These are phyloP conservation scores for Lipomyces lipofer DNA, from an alignment of 805 yeast species.

Conservation along the genomic window DNA sequence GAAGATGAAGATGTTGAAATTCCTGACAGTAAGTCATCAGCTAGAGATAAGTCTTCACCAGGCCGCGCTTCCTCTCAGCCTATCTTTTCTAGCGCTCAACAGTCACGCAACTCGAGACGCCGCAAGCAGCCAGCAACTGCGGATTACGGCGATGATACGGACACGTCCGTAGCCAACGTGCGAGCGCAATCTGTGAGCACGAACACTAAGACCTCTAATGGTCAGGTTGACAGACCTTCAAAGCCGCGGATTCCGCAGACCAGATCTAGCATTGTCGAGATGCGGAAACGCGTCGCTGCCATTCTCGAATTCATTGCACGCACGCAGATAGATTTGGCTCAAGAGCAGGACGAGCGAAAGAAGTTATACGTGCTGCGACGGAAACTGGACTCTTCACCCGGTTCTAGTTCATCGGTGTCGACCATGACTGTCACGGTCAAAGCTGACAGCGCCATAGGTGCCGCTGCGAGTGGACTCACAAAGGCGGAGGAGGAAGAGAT, in stretches of 20 bases:
- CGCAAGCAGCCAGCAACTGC: not conserved
- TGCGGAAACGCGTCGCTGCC: slow-evolving; percentile 85
- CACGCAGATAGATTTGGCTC: slow-evolving; percentile 78
- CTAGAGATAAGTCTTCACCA: slow-evolving; percentile 1
- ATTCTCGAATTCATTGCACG: slow-evolving; percentile 88
- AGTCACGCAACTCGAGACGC: slow-evolving; percentile 2
- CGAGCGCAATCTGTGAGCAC: slow-evolving; percentile 6
- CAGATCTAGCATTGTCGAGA: slow-evolving; percentile 72
- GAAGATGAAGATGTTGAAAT: not conserved
- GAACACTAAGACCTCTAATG: slow-evolving; percentile 15
- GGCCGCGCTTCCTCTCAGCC: not conserved
- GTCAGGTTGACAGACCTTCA: slow-evolving; percentile 57
- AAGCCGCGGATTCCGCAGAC: slow-evolving; percentile 82
- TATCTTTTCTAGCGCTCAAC: not conserved
- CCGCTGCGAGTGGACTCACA: not conserved
- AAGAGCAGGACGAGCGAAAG: slow-evolving; percentile 63
- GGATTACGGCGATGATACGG: slow-evolving; percentile 12
- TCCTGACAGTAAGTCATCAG: not conserved
- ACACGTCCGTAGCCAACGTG: slow-evolving; percentile 5
- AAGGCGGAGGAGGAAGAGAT: slow-evolving; percentile 33
- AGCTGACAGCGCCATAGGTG: slow-evolving; percentile 1
- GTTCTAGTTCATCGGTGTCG: slow-evolving; percentile 4
- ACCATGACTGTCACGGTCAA: slow-evolving; percentile 1
- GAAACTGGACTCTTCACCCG: not conserved
- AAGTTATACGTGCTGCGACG: slow-evolving; percentile 46